Evolutionary conservation across 495 filamentous ascomycete genomes (phyloP), one percentile per base, ranked within the genome.

Genomic region (Aspergillus egyptiacus): DNA sequence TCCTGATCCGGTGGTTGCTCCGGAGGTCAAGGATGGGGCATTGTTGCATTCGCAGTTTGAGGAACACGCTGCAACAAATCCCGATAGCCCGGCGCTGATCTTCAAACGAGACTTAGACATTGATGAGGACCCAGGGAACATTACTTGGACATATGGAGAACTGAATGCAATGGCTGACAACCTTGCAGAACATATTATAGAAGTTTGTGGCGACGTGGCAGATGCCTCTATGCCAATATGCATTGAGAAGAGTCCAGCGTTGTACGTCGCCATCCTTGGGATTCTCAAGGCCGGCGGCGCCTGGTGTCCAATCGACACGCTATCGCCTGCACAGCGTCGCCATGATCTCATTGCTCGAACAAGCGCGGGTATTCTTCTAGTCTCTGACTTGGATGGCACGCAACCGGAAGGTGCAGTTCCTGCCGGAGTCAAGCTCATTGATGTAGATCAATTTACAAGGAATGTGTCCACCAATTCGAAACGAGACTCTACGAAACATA

Each of bases 171-270:
- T 58, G 40, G 62, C 66, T 5, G 53, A 59, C 14, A 14, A 22
- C 8, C 57, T 69, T 46, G 66, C 66, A 0, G 48, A 46, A 6
- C 42, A 59, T 34, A 41, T 69, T 1, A 20, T 53, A n/a, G n/a
- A 52, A 8, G 25, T 17, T 18, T 59, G 47, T 42, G 64, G 60
- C 6, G 25, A 48, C 1, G 46, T 67, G 3, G 54, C 36, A 24
- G 57, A 64, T 39, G 33, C 69, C 14, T 76, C 89, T n/a, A 70
- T 95, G 14, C 85, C 79, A 0, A 79, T 88, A 6, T 85, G 84
- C 59, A 91, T 95, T 56, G 79, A 89, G 43, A 91, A 91, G 62
- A 88, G 81, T 51, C 81, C 87, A 1, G 80, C 86, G 39, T 78
- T 88, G 8, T 89, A 84, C 36, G 83, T 89, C 51, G 79, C 85